Conservation (phyloP, 371 early-diverging fungal species). For the Chytridium lagenaria region DNA sequence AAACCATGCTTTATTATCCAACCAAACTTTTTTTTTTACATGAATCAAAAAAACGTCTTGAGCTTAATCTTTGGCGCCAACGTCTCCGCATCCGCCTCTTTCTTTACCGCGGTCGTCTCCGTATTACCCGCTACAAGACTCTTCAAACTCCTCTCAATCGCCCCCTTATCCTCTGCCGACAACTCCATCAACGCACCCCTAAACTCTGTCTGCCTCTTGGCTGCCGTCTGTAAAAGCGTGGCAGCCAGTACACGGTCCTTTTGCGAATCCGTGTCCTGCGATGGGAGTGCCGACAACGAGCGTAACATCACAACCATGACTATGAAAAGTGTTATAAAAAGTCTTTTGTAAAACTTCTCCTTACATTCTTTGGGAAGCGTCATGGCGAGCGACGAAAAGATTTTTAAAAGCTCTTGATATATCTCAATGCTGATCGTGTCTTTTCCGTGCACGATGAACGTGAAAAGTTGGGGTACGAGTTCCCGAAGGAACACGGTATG, state of each 20-base stretch:
- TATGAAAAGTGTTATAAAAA: no score
- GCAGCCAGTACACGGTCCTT: slow-evolving; percentile 24
- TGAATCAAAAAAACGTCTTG: slow-evolving; percentile 22
- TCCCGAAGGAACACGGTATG: background rate
- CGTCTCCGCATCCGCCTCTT: background rate
- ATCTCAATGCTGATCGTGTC: background rate
- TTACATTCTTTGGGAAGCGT: background rate
- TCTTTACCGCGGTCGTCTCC: background rate
- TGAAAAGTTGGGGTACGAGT: background rate
- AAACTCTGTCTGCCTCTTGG: slow-evolving; percentile 39
- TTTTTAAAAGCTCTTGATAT: background rate
- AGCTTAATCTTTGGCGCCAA: slow-evolving; percentile 24
- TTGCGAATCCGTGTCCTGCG: slow-evolving; percentile 6
- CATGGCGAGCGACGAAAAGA: background rate
- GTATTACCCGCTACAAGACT: slow-evolving; percentile 24
- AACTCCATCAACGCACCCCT: slow-evolving; percentile 34
- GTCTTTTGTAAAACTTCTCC: no score
- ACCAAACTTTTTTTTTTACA: no score
- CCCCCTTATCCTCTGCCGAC: slow-evolving; percentile 13
- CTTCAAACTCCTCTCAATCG: slow-evolving; percentile 41
- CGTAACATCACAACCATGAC: slow-evolving; percentile 7
- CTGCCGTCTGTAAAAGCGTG: slow-evolving; percentile 44
- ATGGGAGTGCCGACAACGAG: background rate
- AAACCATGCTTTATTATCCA: background rate
- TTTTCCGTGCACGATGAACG: background rate